phyloP scores from a whole-genome alignment of 257 asterid species.

The Penstemon davidsonii region DNA sequence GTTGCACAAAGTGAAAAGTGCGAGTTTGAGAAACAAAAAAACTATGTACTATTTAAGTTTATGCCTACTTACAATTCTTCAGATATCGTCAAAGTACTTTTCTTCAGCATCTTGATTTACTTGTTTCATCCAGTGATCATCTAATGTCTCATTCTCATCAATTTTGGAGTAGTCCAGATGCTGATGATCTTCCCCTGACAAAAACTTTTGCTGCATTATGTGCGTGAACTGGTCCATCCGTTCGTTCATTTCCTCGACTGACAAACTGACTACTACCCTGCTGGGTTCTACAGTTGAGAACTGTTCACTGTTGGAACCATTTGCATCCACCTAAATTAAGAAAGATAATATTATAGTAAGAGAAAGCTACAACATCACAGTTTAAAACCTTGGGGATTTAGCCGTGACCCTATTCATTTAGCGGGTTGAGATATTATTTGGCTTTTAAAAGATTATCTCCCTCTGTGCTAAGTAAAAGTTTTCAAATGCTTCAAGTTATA shows the following conservation, averaged over 20 bases:
- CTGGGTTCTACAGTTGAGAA: slow-evolving; percentile 26
- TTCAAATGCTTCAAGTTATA: slow-evolving; percentile 3
- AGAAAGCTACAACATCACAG: too few relatives aligned
- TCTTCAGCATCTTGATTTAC: slow-evolving; percentile 91
- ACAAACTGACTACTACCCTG: slow-evolving; percentile 38
- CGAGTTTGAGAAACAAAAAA: slow-evolving; percentile 3
- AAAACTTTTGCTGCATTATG: slow-evolving; percentile 85
- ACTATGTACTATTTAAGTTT: slow-evolving; percentile 4
- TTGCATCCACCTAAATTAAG: not conserved
- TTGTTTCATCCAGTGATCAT: slow-evolving; percentile 93
- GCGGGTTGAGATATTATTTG: not conserved
- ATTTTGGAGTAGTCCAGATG: slow-evolving; percentile 81
- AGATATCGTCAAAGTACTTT: slow-evolving; percentile 82
- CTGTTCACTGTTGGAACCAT: slow-evolving; percentile 28
- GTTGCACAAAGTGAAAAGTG: not conserved
- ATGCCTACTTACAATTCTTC: slow-evolving; percentile 15
- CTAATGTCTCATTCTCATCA: slow-evolving; percentile 75
- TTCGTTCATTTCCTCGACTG: slow-evolving; percentile 70
- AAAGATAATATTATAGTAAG: too few relatives aligned
- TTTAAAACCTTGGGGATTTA: too few relatives aligned
- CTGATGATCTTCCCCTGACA: slow-evolving; percentile 79
- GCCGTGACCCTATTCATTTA: too few relatives aligned
- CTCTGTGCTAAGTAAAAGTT: not conserved
- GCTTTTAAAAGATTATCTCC: not conserved
- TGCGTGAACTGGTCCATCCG: slow-evolving; percentile 69